Conservation (phyloP, 192 early-diverging fungal species). For the Spinellus fusiger region DNA sequence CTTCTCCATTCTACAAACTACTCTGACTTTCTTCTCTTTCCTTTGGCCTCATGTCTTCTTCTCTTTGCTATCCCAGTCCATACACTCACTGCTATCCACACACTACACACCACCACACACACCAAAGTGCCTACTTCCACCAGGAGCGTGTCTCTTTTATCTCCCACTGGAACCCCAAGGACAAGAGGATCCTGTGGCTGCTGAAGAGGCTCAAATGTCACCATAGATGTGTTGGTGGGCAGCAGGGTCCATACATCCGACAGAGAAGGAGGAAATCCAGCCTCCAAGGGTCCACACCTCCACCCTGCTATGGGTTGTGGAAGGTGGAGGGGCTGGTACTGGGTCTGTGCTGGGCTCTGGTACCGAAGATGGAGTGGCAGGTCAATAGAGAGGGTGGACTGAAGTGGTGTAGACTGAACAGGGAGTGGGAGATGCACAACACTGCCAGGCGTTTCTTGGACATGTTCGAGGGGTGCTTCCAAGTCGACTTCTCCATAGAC, state of each 20-base stretch:
- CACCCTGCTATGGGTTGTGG: constrained; percentile 20
- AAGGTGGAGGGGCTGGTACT: constrained; percentile 9
- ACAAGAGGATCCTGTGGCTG: background rate
- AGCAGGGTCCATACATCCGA: background rate
- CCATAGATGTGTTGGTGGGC: background rate
- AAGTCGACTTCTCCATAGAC: constrained; percentile 19
- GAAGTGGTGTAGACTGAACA: background rate
- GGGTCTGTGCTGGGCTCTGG: background rate
- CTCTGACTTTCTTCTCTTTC: constrained; percentile 31
- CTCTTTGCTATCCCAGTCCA: constrained; percentile 8
- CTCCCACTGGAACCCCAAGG: constrained; percentile 6
- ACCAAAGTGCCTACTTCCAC: constrained; percentile 4
- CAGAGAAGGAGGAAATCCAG: background rate
- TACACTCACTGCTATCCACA: constrained; percentile 3
- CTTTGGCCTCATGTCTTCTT: constrained; percentile 24
- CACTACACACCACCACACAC: background rate
- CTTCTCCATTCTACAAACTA: too few relatives aligned
- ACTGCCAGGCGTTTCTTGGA: constrained; percentile 8
- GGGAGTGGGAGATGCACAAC: constrained; percentile 9
- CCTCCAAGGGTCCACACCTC: constrained; percentile 8
- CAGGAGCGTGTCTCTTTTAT: background rate
- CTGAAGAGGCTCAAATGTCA: background rate
- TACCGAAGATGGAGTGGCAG: constrained; percentile 23
- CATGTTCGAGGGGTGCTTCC: constrained; percentile 16
- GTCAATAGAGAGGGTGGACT: background rate